Evolutionary conservation across 1,139 yeast genomes (phyloP).

Genomic region (Kodamaea derodonti): DNA sequence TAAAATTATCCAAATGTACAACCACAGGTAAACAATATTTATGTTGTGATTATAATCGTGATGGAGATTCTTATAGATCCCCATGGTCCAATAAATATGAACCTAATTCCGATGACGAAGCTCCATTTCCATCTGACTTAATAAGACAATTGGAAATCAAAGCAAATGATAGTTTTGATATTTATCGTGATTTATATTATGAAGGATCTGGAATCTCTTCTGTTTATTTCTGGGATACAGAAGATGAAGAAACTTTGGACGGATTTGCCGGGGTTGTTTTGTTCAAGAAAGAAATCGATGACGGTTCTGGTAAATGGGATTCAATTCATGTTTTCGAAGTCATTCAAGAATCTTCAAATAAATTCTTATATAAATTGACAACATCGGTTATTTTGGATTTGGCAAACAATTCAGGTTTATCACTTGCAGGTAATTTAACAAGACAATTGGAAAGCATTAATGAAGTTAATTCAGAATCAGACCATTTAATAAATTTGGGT

Average conservation of each 20-base stretch:
- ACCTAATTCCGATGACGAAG: constrained; percentile 53
- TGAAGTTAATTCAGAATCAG: constrained; percentile 45
- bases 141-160: constrained; percentile 72
- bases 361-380: constrained; percentile 70
- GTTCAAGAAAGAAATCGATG: constrained; percentile 65
- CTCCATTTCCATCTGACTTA: constrained; percentile 67
- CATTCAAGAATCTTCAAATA: constrained; percentile 38
- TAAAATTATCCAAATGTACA: constrained; percentile 54
- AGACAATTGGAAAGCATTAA: constrained; percentile 64
- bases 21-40: constrained; percentile 64
- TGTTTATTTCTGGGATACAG: constrained; percentile 88
- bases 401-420: constrained; percentile 35
- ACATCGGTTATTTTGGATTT: constrained; percentile 84
- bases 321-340: constrained; percentile 91
- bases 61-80: constrained; percentile 86
- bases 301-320: constrained; percentile 75
- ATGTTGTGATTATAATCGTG: constrained; percentile 93
- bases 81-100: constrained; percentile 87
- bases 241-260: constrained; percentile 39
- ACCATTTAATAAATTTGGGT: constrained; percentile 84
- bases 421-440: constrained; percentile 78
- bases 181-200: constrained; percentile 88
- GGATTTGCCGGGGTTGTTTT: constrained; percentile 89
- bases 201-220: constrained; percentile 87
- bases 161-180: constrained; percentile 89